Conservation (phyloP, 2,329 filamentous ascomycete genomes). For the Blastomyces gilchristii region DNA sequence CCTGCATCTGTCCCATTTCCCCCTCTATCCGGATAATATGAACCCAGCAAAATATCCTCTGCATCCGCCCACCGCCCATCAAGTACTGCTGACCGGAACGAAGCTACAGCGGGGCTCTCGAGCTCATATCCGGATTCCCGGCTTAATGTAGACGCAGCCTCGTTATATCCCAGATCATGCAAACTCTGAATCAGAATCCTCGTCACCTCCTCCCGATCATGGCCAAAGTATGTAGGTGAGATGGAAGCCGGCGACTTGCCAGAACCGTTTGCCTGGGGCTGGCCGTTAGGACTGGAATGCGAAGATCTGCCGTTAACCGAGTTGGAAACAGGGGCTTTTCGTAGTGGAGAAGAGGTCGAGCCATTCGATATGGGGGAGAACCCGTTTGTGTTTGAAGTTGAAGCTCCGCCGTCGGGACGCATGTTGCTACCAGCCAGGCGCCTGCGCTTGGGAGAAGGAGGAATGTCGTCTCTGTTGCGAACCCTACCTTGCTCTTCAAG, state of each 20-base stretch:
- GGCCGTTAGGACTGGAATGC: slow-evolving; percentile 28
- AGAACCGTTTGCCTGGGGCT: slow-evolving; percentile 32
- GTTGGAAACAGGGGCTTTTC: slow-evolving; percentile 39
- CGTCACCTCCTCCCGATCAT: slow-evolving; percentile 86
- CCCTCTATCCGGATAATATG: slow-evolving; percentile 33
- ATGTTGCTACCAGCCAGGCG: slow-evolving; percentile 48
- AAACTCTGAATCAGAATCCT: slow-evolving; percentile 85
- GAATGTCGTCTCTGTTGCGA: slow-evolving; percentile 21
- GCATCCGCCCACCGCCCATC: slow-evolving; percentile 73
- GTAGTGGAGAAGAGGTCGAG: slow-evolving; percentile 35
- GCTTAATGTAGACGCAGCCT: slow-evolving; percentile 63
- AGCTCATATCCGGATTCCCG: slow-evolving; percentile 78
- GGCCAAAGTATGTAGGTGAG: slow-evolving; percentile 58
- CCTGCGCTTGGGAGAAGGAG: slow-evolving; percentile 47
- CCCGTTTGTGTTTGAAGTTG: slow-evolving; percentile 45
- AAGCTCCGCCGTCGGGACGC: slow-evolving; percentile 49
- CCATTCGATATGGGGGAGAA: slow-evolving; percentile 49
- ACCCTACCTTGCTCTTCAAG: slow-evolving; percentile 21
- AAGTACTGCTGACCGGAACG: slow-evolving; percentile 71
- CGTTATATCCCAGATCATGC: slow-evolving; percentile 74
- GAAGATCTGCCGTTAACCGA: slow-evolving; percentile 47
- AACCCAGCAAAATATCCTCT: slow-evolving; percentile 63
- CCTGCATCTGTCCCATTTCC: slow-evolving; percentile 33
- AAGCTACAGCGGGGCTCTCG: slow-evolving; percentile 75
- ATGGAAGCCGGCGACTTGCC: slow-evolving; percentile 23